Conservation (phyloP, 140 eudicot species). For the Anethum foeniculum region DNA sequence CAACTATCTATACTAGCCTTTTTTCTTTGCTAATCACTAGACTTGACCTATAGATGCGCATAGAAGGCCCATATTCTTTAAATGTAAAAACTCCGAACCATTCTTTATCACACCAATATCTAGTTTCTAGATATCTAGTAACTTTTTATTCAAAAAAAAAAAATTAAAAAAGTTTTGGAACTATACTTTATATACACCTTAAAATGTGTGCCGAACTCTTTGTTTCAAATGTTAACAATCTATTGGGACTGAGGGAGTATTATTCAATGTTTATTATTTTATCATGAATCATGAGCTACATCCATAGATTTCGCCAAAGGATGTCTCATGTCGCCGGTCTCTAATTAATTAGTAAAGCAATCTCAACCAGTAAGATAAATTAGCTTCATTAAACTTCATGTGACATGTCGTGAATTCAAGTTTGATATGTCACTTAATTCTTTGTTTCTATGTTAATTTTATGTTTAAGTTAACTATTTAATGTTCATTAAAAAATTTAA, state of each 20-base stretch:
- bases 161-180: no score
- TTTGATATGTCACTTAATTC: background rate
- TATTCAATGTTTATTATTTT: background rate
- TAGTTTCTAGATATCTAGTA: background rate
- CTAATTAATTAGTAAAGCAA: background rate
- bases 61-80: background rate
- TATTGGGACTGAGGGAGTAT: no score
- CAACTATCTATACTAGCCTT: background rate
- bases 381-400: background rate
- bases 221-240: no score
- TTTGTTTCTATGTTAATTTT: background rate
- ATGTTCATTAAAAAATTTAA: background rate
- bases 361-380: background rate
- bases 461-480: background rate
- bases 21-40: background rate
- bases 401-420: background rate
- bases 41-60: background rate
- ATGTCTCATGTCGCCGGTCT: background rate
- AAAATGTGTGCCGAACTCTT: no score
- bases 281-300: background rate
- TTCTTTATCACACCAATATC: background rate
- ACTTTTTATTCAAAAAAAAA: no score
- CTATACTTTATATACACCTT: no score
- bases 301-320: background rate
- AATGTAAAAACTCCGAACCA: background rate